Evolutionary conservation across 345 rosid species (phyloP).

Genomic region (Salix purpurea): DNA sequence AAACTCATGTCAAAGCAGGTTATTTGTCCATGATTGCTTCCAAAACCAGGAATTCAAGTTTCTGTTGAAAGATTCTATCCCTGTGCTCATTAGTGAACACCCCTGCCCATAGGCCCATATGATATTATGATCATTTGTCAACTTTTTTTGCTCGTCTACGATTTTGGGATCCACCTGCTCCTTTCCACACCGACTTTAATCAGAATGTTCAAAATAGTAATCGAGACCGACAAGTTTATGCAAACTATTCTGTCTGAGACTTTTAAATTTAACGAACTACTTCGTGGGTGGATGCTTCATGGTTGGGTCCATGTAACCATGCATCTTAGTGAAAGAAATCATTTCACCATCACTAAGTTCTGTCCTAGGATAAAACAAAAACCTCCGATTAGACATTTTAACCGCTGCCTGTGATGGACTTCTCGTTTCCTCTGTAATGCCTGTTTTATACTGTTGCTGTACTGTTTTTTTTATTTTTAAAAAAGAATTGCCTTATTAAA

Average conservation of each 20-base stretch:
- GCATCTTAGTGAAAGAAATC: not conserved
- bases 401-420: not conserved
- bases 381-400: not conserved
- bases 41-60: not conserved
- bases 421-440: not conserved
- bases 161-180: not conserved
- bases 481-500: too few relatives aligned
- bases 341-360: not conserved
- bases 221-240: not conserved
- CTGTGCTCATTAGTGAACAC: not conserved
- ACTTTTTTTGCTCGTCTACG: not conserved
- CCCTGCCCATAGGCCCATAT: not conserved
- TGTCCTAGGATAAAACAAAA: not conserved
- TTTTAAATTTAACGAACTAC: too few relatives aligned
- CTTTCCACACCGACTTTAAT: not conserved
- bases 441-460: too few relatives aligned
- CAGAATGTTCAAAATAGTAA: too few relatives aligned
- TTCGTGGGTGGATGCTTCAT: not conserved
- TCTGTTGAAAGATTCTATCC: not conserved
- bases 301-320: not conserved
- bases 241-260: not conserved
- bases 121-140: not conserved
- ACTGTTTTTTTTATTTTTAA: too few relatives aligned
- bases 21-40: not conserved
- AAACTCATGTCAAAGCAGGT: not conserved